Evolutionary conservation across 2,329 filamentous ascomycete species (phyloP).

Genomic region (Colletotrichum viniferum): DNA sequence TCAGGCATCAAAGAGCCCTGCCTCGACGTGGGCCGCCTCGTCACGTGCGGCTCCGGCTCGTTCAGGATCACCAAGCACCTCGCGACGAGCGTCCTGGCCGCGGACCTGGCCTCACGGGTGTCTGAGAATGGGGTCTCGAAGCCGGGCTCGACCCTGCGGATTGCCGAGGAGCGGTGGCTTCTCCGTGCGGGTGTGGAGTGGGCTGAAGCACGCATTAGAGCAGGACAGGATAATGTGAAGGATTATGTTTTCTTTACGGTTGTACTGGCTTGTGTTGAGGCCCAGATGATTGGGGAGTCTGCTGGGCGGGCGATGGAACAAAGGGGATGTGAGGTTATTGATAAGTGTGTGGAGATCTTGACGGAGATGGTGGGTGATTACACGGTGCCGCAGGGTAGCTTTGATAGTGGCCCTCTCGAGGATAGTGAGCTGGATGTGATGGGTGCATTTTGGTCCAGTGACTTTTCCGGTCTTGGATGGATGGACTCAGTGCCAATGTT

Average conservation of each 20-base stretch:
- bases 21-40: constrained; percentile 41
- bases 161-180: constrained; percentile 33
- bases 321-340: neutral
- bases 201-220: constrained; percentile 35
- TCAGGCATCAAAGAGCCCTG: neutral
- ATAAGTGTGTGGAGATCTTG: neutral
- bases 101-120: constrained; percentile 49
- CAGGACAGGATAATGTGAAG: constrained; percentile 48
- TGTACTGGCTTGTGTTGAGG: neutral
- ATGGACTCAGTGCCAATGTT: neutral
- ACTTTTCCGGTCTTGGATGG: neutral
- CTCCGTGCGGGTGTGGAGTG: constrained; percentile 32
- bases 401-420: neutral
- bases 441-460: neutral
- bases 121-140: constrained; percentile 40
- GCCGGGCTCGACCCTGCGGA: constrained; percentile 31
- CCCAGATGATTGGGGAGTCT: neutral
- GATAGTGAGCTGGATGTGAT: neutral
- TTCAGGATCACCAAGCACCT: constrained; percentile 45
- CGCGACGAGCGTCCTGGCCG: constrained; percentile 42
- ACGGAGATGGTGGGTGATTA: neutral
- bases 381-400: neutral
- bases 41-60: constrained; percentile 42
- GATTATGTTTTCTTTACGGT: constrained; percentile 28
- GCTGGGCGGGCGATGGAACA: neutral